Conservation (phyloP, 805 yeast species). For the Schwanniomyces yamadae region DNA sequence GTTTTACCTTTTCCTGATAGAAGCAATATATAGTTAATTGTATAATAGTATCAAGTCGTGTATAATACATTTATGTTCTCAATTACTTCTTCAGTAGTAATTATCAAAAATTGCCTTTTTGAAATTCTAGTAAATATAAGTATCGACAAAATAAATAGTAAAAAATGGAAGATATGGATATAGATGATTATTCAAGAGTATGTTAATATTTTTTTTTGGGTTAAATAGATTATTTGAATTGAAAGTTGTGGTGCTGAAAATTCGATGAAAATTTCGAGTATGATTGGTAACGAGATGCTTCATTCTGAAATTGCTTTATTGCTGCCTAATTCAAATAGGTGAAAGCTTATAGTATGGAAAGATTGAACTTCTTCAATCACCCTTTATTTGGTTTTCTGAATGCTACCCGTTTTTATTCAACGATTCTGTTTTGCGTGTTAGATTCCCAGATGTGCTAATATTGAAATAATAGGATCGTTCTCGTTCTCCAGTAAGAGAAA, state of each 20-base stretch:
- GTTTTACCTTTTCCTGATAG: constrained; percentile 71
- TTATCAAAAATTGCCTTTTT: too few species aligned
- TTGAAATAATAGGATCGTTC: constrained; percentile 35
- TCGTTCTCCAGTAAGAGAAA: constrained; percentile 32
- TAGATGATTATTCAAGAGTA: constrained; percentile 63
- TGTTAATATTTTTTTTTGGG: constrained; percentile 21
- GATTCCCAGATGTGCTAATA: constrained; percentile 14
- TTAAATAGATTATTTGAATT: neutral
- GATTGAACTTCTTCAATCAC: neutral
- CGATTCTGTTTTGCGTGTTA: neutral
- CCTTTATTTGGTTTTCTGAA: constrained; percentile 1
- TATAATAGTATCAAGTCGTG: constrained; percentile 7
- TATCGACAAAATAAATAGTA: constrained; percentile 1
- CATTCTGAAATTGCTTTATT: constrained; percentile 1
- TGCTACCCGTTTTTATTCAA: constrained; percentile 5
- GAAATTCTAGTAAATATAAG: too few species aligned
- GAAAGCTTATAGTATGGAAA: too few species aligned
- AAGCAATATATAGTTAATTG: neutral
- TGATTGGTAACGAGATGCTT: constrained; percentile 1
- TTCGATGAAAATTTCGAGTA: constrained; percentile 2
- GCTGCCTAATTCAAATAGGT: constrained; percentile 1
- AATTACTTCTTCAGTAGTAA: too few species aligned
- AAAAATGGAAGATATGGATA: constrained; percentile 60
- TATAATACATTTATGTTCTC: too few species aligned
- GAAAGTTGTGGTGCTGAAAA: neutral